These are phyloP conservation scores for Phytopythium vexans DNA, from an alignment of 352 stramenopile genomes.

Conservation along the genomic window DNA sequence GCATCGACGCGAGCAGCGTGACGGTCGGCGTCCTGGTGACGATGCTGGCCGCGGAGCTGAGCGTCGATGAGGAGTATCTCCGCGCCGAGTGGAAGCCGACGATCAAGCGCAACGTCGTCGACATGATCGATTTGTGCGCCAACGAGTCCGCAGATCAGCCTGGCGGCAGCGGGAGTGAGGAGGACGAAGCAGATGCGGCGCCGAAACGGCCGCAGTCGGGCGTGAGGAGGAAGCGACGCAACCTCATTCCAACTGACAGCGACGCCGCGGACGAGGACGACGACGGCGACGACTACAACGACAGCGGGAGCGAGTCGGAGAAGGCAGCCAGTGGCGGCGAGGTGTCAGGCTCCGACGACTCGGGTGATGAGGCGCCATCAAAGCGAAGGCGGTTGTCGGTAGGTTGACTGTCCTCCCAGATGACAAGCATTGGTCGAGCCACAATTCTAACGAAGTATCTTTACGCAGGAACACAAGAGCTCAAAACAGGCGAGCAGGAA, in stretches of 20 bases:
- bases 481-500: constrained; percentile 19
- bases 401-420: constrained; percentile 5
- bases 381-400: constrained; percentile 26
- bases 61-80: constrained; percentile 35
- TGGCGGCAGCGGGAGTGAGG: constrained; percentile 8
- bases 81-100: constrained; percentile 42
- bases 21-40: constrained; percentile 49
- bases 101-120: constrained; percentile 46
- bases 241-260: constrained; percentile 39
- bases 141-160: constrained; percentile 1
- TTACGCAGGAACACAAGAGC: constrained; percentile 3
- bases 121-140: constrained; percentile 38
- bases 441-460: neutral
- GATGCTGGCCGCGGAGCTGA: constrained; percentile 46
- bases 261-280: constrained; percentile 35
- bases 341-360: neutral
- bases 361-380: constrained; percentile 13
- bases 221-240: constrained; percentile 20
- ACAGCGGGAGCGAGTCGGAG: constrained; percentile 23
- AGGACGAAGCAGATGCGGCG: constrained; percentile 18
- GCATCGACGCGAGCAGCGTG: constrained; percentile 45
- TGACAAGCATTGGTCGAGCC: neutral
- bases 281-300: constrained; percentile 6
- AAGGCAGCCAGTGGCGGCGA: constrained; percentile 16
- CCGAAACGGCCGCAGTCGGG: constrained; percentile 3